phyloP scores from a whole-genome alignment of 495 filamentous ascomycete genomes.

The Usnea hakonensis region DNA sequence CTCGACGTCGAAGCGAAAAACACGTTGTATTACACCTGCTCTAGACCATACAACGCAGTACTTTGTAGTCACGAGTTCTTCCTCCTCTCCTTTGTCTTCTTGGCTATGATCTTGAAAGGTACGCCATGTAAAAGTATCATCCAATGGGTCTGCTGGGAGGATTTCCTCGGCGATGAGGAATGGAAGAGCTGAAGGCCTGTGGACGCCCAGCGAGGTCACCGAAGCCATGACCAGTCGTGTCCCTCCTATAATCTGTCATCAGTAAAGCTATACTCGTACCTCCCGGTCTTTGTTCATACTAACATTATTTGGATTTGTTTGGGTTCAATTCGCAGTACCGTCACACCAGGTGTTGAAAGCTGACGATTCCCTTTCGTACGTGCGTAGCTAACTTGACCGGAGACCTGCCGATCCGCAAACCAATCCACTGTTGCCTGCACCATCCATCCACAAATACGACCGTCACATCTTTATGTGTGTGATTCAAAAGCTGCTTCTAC shows the following conservation, averaged over 20 bases:
- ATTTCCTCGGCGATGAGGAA: conserved; percentile 79
- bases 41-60: conserved; percentile 86
- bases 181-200: conserved; percentile 71
- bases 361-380: not conserved
- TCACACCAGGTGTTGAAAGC: not conserved
- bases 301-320: not conserved
- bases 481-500: not conserved
- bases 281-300: not conserved
- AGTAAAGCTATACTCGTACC: not conserved
- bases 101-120: conserved; percentile 36
- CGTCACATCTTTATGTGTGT: not conserved
- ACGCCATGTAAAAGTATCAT: conserved; percentile 67
- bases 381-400: not conserved
- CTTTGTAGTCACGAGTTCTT: conserved; percentile 81
- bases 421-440: not conserved
- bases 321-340: not conserved
- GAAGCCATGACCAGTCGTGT: conserved; percentile 58
- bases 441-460: not conserved
- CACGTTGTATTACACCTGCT: conserved; percentile 74
- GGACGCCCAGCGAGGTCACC: conserved; percentile 78
- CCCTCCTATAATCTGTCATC: conserved; percentile 1
- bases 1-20: conserved; percentile 81
- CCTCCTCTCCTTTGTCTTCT: conserved; percentile 49
- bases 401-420: not conserved
- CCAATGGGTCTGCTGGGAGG: conserved; percentile 58